These are phyloP conservation scores for Plasmodium coatneyi DNA, from an alignment of 169 alveolate species.

Conservation along the genomic window DNA sequence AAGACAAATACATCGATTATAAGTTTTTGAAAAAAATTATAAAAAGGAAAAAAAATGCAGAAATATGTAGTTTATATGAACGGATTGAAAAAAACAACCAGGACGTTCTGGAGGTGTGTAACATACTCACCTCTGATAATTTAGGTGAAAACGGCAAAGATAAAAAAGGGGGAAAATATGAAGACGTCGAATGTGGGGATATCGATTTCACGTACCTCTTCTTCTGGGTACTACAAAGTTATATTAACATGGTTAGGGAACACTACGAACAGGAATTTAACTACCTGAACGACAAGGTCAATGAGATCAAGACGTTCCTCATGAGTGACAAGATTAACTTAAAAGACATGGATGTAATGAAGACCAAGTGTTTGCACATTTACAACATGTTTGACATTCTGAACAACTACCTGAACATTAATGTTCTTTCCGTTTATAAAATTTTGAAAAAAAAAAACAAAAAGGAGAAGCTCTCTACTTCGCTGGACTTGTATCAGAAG, in stretches of 20 bases:
- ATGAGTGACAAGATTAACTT: slow-evolving; percentile 77
- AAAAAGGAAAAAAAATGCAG: slow-evolving; percentile 41
- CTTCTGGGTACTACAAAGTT: slow-evolving; percentile 75
- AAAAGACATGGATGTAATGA: slow-evolving; percentile 76
- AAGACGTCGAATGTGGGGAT: slow-evolving; percentile 43
- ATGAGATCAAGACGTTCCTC: slow-evolving; percentile 75
- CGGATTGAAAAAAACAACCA: slow-evolving; percentile 23
- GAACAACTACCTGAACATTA: slow-evolving; percentile 83
- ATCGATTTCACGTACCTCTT: slow-evolving; percentile 76
- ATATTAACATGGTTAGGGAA: slow-evolving; percentile 78
- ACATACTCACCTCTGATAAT: slow-evolving; percentile 25
- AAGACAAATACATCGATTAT: slow-evolving; percentile 72
- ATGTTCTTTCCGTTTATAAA: slow-evolving; percentile 87
- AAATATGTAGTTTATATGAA: slow-evolving; percentile 27
- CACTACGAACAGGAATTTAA: slow-evolving; percentile 80
- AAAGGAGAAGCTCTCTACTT: slow-evolving; percentile 75
- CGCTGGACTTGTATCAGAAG: slow-evolving; percentile 78
- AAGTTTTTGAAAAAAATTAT: slow-evolving; percentile 33
- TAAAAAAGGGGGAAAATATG: background rate
- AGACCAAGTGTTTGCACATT: slow-evolving; percentile 82
- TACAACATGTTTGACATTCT: slow-evolving; percentile 88
- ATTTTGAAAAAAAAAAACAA: slow-evolving; percentile 88
- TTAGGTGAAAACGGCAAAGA: slow-evolving; percentile 7
- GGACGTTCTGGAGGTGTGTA: slow-evolving; percentile 47
- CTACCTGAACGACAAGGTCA: slow-evolving; percentile 71